Conservation (phyloP, 108 stramenopile genomes). For the Bacterosira constricta region DNA sequence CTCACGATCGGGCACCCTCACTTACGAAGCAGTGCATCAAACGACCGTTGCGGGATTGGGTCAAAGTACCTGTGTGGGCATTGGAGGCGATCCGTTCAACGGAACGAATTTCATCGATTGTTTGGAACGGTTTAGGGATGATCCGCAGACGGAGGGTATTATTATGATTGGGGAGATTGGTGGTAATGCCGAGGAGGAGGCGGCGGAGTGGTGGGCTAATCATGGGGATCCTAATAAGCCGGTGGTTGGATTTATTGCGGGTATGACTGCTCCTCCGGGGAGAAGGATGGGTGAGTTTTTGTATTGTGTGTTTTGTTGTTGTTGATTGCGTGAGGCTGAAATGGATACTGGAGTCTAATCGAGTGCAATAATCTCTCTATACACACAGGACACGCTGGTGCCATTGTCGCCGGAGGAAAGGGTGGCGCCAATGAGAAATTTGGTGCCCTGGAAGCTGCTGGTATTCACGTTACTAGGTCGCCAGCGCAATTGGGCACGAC, state of each 20-base stretch:
- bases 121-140: conserved; percentile 95
- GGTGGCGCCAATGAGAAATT: conserved; percentile 97
- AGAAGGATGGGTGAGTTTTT: conserved; percentile 89
- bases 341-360: not conserved
- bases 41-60: conserved; percentile 96
- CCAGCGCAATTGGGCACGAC: conserved; percentile 95
- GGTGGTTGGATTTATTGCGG: conserved; percentile 99
- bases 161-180: conserved; percentile 99
- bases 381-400: conserved; percentile 92
- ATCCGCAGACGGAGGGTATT: conserved; percentile 98
- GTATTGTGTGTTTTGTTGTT: not conserved
- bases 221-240: conserved; percentile 98
- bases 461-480: conserved; percentile 91
- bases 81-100: conserved; percentile 99
- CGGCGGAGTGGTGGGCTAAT: conserved; percentile 96
- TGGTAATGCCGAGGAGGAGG: conserved; percentile 97
- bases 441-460: conserved; percentile 91
- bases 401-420: conserved; percentile 98
- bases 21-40: conserved; percentile 98
- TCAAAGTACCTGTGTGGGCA: conserved; percentile 97
- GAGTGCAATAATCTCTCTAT: not conserved
- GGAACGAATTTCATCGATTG: conserved; percentile 99
- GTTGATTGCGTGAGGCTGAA: too few species aligned
- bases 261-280: conserved; percentile 98
- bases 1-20: conserved; percentile 94